These are phyloP conservation scores for Porodaedalea pini DNA, from an alignment of 1,284 basidiomycete species.

Conservation along the genomic window DNA sequence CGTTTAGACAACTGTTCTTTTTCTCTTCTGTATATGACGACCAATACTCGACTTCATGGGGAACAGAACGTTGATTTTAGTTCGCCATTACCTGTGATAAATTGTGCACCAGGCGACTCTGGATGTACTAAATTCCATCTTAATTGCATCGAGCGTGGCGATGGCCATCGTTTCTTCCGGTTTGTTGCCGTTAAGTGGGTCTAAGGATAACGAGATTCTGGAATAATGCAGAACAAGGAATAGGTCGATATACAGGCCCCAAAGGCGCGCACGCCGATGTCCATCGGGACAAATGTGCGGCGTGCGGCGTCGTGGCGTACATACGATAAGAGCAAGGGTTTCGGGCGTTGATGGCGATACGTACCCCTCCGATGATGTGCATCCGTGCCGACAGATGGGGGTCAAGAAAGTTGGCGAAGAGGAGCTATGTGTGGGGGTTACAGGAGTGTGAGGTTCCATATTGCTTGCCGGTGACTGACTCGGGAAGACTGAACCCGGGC, in stretches of 20 bases:
- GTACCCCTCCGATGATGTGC: background rate
- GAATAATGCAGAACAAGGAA: background rate
- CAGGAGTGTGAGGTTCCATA: background rate
- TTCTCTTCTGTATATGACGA: no score
- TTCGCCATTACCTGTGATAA: no score
- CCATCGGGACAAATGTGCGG: background rate
- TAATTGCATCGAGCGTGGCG: no score
- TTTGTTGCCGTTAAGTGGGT: background rate
- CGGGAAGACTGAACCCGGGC: no score
- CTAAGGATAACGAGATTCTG: background rate
- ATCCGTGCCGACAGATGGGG: background rate
- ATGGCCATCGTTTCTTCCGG: no score
- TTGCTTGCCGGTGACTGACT: background rate
- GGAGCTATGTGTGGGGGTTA: conserved; percentile 1
- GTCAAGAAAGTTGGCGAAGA: conserved; percentile 1
- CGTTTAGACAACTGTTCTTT: no score
- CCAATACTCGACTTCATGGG: no score
- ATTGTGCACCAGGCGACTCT: no score
- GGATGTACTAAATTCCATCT: no score
- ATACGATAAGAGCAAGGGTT: background rate
- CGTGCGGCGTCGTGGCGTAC: background rate
- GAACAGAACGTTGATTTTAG: no score
- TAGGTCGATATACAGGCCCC: no score
- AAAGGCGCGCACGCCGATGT: no score
- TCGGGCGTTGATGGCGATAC: background rate